Evolutionary conservation across 139 green algal genomes (phyloP), one percentile per base, ranked within the genome.

Genomic region (Chlamydomonas schloesseri): DNA sequence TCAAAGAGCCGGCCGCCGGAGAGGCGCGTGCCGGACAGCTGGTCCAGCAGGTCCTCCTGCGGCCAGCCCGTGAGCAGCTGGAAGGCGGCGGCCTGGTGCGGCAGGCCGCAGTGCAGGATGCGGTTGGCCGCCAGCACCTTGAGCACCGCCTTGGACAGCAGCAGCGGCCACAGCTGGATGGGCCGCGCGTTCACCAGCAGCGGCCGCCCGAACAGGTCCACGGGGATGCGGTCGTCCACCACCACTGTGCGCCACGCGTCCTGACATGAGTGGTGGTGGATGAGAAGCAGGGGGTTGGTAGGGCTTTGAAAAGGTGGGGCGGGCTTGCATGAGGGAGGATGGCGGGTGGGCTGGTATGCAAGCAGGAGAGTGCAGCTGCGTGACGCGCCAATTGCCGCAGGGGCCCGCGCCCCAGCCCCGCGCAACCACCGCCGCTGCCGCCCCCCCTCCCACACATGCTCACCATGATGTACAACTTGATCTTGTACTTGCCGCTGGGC

Each of bases 121-220:
- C 90, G 83, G 62, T 92, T 91, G 1, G 89, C 86, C 11, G 93
- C 90, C 89, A 95, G 92, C 34, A 94, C 88, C 91, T 96, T 97
- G 67, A 96, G 87, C 42, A 96, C 68, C 15, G 95, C 95, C 82
- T 97, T 97, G 90, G 85, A 90, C 29, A 97, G 90, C 68, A 97
- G 83, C 83, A 97, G 89, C 20, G 95, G 95, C 95, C 95, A 97
- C n/a, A 97, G 90, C 89, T 95, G 89, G 80, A 96, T 81, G 10
- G 95, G 95, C 21, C 92, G 87, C 47, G 86, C 86, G 71, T 91
- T 92, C 15, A 96, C 90, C 5, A 95, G 81, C 83, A 96, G 85
- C 33, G 93, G 91, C 55, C 92, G 86, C 0, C 94, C 93, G 87
- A 96, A 97, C 37, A 96, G 82, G 89, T 97, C 94, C 42, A 97